Evolutionary conservation across 345 rosid species (phyloP).

Genomic region (Citrus maxima): DNA sequence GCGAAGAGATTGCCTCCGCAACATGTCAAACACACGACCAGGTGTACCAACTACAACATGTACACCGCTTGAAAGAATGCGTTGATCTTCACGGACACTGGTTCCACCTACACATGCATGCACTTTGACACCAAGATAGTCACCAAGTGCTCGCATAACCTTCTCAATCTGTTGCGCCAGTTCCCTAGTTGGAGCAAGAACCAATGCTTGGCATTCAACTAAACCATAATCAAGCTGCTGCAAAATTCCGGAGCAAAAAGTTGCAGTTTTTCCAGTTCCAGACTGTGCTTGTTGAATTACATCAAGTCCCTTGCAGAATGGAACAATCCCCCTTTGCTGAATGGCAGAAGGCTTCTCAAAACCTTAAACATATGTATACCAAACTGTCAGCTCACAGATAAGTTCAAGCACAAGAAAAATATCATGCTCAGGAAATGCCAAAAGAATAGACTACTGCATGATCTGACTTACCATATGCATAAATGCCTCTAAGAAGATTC

Average conservation of each 20-base stretch:
- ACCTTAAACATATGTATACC: constrained; percentile 27
- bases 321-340: constrained; percentile 82
- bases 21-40: constrained; percentile 84
- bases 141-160: constrained; percentile 85
- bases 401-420: not conserved
- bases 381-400: not conserved
- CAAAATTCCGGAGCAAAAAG: constrained; percentile 73
- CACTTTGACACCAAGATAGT: constrained; percentile 77
- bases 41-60: constrained; percentile 85
- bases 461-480: constrained; percentile 38
- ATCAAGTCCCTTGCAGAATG: constrained; percentile 74
- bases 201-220: constrained; percentile 74
- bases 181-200: constrained; percentile 75
- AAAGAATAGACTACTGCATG: not conserved
- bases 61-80: constrained; percentile 72
- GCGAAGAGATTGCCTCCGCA: constrained; percentile 70
- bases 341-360: constrained; percentile 90
- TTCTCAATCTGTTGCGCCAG: constrained; percentile 81
- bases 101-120: constrained; percentile 89
- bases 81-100: constrained; percentile 80
- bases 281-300: constrained; percentile 82
- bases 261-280: constrained; percentile 80
- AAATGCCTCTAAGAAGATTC: constrained; percentile 45
- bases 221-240: constrained; percentile 65
- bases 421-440: not conserved